These are phyloP conservation scores for Metschnikowia chrysomelidarum DNA, from an alignment of 805 yeast genomes.

Conservation along the genomic window DNA sequence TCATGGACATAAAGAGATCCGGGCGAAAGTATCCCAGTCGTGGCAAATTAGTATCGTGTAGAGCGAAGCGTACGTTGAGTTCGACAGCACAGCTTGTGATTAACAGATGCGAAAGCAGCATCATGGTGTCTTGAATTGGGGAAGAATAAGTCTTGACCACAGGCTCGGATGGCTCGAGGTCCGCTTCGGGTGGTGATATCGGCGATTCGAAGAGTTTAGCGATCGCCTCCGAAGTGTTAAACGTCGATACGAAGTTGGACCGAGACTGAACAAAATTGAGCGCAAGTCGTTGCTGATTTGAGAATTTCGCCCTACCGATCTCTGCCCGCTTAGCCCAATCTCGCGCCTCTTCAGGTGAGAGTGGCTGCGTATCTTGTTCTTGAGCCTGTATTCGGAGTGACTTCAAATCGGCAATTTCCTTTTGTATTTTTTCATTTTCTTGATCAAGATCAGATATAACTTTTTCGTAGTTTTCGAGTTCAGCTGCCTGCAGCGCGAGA, in stretches of 20 bases:
- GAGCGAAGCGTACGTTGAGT: conserved; percentile 24
- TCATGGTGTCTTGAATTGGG: conserved; percentile 24
- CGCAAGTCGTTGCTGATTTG: conserved; percentile 4
- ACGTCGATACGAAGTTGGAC: conserved; percentile 1
- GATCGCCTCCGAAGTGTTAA: conserved; percentile 6
- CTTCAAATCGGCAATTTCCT: conserved; percentile 11
- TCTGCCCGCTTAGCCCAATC: background rate
- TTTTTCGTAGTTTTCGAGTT: conserved; percentile 15
- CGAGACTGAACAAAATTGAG: conserved; percentile 2
- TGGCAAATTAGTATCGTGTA: conserved; percentile 10
- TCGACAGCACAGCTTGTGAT: conserved; percentile 30
- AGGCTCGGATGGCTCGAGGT: background rate
- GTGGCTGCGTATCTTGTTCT: background rate
- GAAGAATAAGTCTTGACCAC: conserved; percentile 11
- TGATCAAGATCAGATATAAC: conserved; percentile 17
- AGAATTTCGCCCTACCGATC: background rate
- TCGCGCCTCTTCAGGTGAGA: background rate
- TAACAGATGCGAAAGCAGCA: conserved; percentile 23
- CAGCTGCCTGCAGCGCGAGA: conserved; percentile 12
- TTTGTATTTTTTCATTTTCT: conserved; percentile 12
- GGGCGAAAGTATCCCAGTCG: conserved; percentile 15
- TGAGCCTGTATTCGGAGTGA: conserved; percentile 1
- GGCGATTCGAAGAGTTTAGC: conserved; percentile 9
- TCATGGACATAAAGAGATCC: conserved; percentile 20
- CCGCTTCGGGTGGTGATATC: background rate